Evolutionary conservation across 2,329 filamentous ascomycete species (phyloP), one percentile per base, ranked within the genome.

Genomic region (Fusarium sp.): DNA sequence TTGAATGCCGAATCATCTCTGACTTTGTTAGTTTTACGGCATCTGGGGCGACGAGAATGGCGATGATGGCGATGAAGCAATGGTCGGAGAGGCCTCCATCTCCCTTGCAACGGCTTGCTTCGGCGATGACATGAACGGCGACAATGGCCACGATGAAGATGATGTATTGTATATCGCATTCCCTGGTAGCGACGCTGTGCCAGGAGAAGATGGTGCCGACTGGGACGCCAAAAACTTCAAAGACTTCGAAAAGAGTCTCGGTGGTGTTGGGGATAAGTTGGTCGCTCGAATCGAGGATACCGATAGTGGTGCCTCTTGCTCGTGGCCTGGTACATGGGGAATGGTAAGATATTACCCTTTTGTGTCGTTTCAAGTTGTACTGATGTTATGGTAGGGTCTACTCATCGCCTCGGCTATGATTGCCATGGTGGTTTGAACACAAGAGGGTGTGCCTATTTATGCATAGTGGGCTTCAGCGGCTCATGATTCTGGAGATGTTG

Each of bases 91-190:
- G 73, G 85, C 87, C 0, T 87, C 87, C 32, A 86, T 91, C 71
- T 86, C 88, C 3, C 83, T 91, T 13, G 90, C 87, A 5, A 87
- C 88, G 38, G 82, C 86, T 26, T 91, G 90, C 78, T 91, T 86
- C 76, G 88, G 88, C 6, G 80, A 82, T 11, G 77, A 78, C 3
- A 81, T 92, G 38, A 88, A 82, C 42, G 90, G 90, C 6, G 82
- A 90, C 77, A 83, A 80, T 61, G 90, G 90, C 3, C 86, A 92
- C 78, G 84, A 84, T 45, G 80, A 83, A 22, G 84, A 89, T 39
- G 89, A 92, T 78, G 88, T 92, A 1, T 80, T 92, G 41, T 92
- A 88, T 79, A 84, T 92, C 55, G 90, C 88, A 0, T 92, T 92
- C 76, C 83, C 83, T 0, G 90, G 90, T 4, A 63, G 79, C 1